Conservation (phyloP, 805 yeast genomes). For the Wickerhamiella alocasiicola region DNA sequence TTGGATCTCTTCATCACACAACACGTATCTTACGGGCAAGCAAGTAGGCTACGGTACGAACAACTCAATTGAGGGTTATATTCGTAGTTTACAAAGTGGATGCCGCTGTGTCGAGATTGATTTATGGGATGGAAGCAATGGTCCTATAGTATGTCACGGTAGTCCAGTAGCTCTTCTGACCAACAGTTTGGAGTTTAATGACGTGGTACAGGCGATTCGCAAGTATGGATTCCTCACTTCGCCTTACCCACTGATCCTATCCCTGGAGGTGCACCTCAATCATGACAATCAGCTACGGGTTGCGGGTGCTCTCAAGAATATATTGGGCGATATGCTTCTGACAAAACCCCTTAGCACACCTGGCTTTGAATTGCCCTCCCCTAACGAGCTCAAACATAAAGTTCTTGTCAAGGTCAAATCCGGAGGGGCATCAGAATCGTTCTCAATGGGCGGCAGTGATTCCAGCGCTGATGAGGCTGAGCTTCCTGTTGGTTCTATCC, state of each 20-base stretch:
- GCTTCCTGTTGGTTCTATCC: slow-evolving; percentile 8
- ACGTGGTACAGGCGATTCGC: slow-evolving; percentile 59
- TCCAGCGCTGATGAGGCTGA: slow-evolving; percentile 9
- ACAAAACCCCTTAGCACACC: slow-evolving; percentile 29
- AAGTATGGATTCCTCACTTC: slow-evolving; percentile 84
- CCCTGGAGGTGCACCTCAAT: slow-evolving; percentile 76
- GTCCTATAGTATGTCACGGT: slow-evolving; percentile 88
- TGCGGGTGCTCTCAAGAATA: slow-evolving; percentile 38
- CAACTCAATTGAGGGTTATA: slow-evolving; percentile 75
- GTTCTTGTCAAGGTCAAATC: slow-evolving; percentile 66
- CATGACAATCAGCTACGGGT: slow-evolving; percentile 52
- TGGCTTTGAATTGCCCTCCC: slow-evolving; percentile 47
- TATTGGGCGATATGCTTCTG: slow-evolving; percentile 48
- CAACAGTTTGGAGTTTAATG: slow-evolving; percentile 50
- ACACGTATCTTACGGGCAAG: slow-evolving; percentile 78
- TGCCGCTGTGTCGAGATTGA: slow-evolving; percentile 94
- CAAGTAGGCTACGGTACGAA: slow-evolving; percentile 71
- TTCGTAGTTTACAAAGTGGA: slow-evolving; percentile 76
- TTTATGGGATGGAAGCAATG: slow-evolving; percentile 76
- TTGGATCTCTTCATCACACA: slow-evolving; percentile 85
- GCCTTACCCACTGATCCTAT: slow-evolving; percentile 72
- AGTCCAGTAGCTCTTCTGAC: slow-evolving; percentile 48
- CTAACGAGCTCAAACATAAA: slow-evolving; percentile 54
- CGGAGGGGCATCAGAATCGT: neutral
- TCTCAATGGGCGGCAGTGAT: slow-evolving; percentile 13